phyloP scores from a whole-genome alignment of 495 filamentous ascomycete genomes.

The Talaromyces thailandensis region DNA sequence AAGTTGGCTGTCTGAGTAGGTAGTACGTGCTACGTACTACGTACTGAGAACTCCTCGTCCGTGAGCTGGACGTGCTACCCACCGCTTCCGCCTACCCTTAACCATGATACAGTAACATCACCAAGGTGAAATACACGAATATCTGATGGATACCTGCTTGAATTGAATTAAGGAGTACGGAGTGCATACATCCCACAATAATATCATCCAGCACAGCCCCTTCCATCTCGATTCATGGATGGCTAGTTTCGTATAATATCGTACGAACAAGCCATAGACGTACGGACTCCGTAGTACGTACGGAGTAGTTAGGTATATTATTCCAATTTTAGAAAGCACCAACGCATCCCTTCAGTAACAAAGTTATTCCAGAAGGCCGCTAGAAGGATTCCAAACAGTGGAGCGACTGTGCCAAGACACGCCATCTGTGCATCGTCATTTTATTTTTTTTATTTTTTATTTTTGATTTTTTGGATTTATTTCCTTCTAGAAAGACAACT shows the following conservation, averaged over 20 bases:
- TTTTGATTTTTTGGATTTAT: too few species aligned
- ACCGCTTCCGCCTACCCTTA: background rate
- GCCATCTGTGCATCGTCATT: background rate
- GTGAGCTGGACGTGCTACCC: background rate
- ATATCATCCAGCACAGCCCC: background rate
- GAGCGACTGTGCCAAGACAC: background rate
- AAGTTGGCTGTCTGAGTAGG: background rate
- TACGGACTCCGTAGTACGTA: too few species aligned
- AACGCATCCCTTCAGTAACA: background rate
- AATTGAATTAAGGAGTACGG: background rate
- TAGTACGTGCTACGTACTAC: background rate
- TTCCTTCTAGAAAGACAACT: too few species aligned
- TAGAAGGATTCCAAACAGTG: background rate
- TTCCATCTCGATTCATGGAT: background rate
- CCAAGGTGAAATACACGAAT: background rate
- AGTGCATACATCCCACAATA: background rate
- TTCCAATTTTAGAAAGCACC: background rate
- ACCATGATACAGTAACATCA: too few species aligned
- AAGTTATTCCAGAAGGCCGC: background rate
- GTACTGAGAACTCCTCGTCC: background rate
- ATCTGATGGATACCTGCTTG: background rate
- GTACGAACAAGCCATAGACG: background rate
- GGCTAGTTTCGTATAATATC: background rate
- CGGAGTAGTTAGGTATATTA: background rate
- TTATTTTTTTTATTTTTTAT: background rate